These are phyloP conservation scores for Pichia sp. DNA, from an alignment of 1,139 yeast species.

Conservation along the genomic window DNA sequence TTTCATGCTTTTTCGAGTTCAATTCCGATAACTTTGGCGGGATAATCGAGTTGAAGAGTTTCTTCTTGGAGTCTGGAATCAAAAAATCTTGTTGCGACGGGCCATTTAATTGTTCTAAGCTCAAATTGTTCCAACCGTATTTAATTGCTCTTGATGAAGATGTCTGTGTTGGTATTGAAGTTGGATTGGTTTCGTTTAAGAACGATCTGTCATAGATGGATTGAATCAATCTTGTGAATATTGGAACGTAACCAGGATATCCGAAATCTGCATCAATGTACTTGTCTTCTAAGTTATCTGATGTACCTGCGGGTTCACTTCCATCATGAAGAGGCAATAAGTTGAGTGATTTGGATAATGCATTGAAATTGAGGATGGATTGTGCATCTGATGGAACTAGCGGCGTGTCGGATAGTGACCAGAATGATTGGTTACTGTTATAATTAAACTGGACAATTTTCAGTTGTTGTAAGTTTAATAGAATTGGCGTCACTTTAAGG, in stretches of 20 bases:
- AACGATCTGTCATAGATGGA: constrained; percentile 48
- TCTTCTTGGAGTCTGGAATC: constrained; percentile 31
- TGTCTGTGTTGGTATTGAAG: not conserved
- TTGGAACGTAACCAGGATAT: constrained; percentile 53
- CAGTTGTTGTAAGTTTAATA: constrained; percentile 36
- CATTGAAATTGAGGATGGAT: constrained; percentile 33
- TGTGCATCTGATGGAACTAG: constrained; percentile 20
- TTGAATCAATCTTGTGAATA: constrained; percentile 48
- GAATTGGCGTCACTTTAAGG: constrained; percentile 36
- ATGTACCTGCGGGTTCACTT: not conserved
- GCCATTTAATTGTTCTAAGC: constrained; percentile 26
- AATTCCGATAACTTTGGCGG: constrained; percentile 29
- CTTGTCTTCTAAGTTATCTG: not conserved
- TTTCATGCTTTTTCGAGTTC: constrained; percentile 30
- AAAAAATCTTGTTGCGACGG: constrained; percentile 27
- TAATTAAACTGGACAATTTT: constrained; percentile 21
- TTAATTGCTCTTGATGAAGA: constrained; percentile 17
- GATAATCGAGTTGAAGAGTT: constrained; percentile 27
- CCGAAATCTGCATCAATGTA: constrained; percentile 46
- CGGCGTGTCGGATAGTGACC: constrained; percentile 16
- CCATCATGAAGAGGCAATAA: constrained; percentile 29
- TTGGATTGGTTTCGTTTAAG: not conserved
- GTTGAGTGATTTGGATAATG: constrained; percentile 28
- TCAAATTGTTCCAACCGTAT: constrained; percentile 34
- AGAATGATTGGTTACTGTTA: constrained; percentile 21